phyloP scores from a whole-genome alignment of 441 rosid genomes.

The Hura crepitans region DNA sequence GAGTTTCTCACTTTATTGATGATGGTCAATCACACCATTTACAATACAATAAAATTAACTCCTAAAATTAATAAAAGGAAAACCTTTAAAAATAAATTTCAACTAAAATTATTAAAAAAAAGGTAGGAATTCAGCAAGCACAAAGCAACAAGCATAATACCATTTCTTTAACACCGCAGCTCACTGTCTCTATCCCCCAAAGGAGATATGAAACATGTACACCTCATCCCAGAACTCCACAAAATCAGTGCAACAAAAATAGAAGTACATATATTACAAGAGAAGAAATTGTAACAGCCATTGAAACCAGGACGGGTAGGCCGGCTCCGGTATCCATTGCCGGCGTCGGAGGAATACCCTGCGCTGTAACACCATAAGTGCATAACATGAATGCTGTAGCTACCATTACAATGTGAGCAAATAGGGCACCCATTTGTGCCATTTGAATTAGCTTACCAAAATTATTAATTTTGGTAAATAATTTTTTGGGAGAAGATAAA shows the following conservation, averaged over 20 bases:
- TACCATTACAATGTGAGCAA: slow-evolving; percentile 16
- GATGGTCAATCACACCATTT: not conserved
- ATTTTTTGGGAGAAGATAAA: not conserved
- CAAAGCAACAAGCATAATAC: not conserved
- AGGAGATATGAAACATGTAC: too few relatives aligned
- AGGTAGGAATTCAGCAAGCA: not conserved
- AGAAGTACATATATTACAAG: slow-evolving; percentile 26
- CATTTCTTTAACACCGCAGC: too few relatives aligned
- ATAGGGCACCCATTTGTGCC: slow-evolving; percentile 20
- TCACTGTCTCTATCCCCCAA: too few relatives aligned
- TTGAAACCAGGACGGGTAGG: slow-evolving; percentile 15
- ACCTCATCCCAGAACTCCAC: not conserved
- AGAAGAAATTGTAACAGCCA: slow-evolving; percentile 23
- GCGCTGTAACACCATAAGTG: slow-evolving; percentile 26
- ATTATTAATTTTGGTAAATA: too few relatives aligned
- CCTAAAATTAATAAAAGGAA: not conserved
- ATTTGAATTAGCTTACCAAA: not conserved
- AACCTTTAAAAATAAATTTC: not conserved
- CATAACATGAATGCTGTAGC: slow-evolving; percentile 2
- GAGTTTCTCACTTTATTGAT: not conserved
- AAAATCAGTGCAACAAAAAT: slow-evolving; percentile 12
- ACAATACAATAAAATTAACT: not conserved
- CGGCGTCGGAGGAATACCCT: slow-evolving; percentile 36
- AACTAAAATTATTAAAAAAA: not conserved
- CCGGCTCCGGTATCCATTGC: slow-evolving; percentile 40